A percentile compares a stretch with the other conserved stretches of the same genome.
phyloP scores from a whole-genome alignment of 2,329 filamentous ascomycete species.

The Ascochyta clinopodiicola region DNA sequence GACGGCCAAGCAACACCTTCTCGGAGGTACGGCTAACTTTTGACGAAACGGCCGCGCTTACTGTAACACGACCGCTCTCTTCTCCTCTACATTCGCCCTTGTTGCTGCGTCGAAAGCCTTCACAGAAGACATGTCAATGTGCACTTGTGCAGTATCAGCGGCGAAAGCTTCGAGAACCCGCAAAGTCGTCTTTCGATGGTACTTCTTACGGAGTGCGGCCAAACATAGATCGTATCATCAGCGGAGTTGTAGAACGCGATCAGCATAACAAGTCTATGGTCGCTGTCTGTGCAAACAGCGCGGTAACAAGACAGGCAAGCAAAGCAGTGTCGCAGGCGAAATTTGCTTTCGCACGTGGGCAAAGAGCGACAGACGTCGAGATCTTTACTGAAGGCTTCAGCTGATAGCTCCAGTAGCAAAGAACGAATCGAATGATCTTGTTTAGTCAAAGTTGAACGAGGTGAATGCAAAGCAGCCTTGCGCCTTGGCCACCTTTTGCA shows the following conservation, averaged over 20 bases:
- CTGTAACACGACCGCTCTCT: not conserved
- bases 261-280: constrained; percentile 27
- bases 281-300: constrained; percentile 28
- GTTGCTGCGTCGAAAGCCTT: not conserved
- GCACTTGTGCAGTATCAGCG: constrained; percentile 24
- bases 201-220: constrained; percentile 24
- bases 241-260: not conserved
- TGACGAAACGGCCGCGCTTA: constrained; percentile 11
- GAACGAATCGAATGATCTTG: not conserved
- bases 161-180: constrained; percentile 3
- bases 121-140: constrained; percentile 23
- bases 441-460: not conserved
- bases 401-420: not conserved
- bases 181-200: constrained; percentile 13
- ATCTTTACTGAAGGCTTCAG: constrained; percentile 27
- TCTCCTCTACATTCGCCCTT: constrained; percentile 1
- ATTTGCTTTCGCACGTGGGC: constrained; percentile 25
- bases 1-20: constrained; percentile 1
- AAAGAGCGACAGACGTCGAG: constrained; percentile 23
- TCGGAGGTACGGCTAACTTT: constrained; percentile 8
- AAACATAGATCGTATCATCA: constrained; percentile 16
- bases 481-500: not conserved
- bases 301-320: constrained; percentile 16
- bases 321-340: constrained; percentile 27
- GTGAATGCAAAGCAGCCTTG: not conserved